Evolutionary conservation across 2,329 filamentous ascomycete species (phyloP), one percentile per base, ranked within the genome.

Genomic region (Microsporum canis): DNA sequence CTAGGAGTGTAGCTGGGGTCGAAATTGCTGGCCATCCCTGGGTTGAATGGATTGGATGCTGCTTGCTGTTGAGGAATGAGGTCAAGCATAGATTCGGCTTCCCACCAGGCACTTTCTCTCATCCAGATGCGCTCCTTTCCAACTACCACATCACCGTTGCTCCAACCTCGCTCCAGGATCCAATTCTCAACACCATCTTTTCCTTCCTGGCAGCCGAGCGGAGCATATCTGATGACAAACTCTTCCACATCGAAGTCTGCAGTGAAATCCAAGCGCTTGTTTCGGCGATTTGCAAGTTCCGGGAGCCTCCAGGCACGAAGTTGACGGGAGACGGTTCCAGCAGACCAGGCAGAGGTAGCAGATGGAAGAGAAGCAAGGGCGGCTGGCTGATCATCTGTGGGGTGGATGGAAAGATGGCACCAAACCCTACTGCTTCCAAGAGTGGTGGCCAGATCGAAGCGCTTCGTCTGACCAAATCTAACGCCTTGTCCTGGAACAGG

Each of bases 181-280:
- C 92, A 99, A 68, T 83, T 95, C 71, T 97, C 90, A 59, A 96
- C 91, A 56, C 92, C 94, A 64, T 99, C 94, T 64, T 85, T 85
- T 61, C 94, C 94, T 65, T 95, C 90, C 67, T 87, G 84, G 73
- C 94, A 99, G 12, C 94, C 94, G 0, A 99, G 81, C 4, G 84
- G 79, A 3, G 85, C 80, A 71, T 96, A 99, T 51, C 94, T 85
- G 67, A 87, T 85, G 23, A 86, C 83, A 68, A 99, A 97, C 72
- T 99, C 94, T 14, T 96, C 89, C 3, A 91, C 78, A 68, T 99
- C 94, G 67, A 97, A 99, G 70, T 99, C 94, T 1, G 91, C 90
- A 0, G 94, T 99, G 73, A 95, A 99, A 71, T 99, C 94, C 1
- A 97, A 84, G 68, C 88, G 85, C 71, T 89, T 90, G 72, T 91